These are phyloP conservation scores for Amaranthus hypochondriacus DNA, from an alignment of 148 eudicot genomes.

Conservation along the genomic window DNA sequence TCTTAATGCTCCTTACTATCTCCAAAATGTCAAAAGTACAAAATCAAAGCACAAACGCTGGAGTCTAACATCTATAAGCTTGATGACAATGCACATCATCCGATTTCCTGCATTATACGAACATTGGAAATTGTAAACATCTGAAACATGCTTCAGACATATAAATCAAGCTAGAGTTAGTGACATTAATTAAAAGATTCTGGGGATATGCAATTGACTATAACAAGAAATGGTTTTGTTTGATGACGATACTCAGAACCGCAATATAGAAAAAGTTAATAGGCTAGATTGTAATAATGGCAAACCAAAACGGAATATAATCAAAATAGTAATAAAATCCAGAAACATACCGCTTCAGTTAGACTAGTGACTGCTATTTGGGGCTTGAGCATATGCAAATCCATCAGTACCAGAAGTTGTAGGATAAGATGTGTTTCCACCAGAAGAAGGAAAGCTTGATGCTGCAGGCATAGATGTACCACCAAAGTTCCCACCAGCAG, in stretches of 20 bases:
- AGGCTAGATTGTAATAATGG: neutral
- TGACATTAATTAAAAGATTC: neutral
- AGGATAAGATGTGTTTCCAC: constrained; percentile 31
- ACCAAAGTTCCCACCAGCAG: constrained; percentile 29
- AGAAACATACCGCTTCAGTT: constrained; percentile 9
- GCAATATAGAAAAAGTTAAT: neutral
- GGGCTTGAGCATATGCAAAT: constrained; percentile 28
- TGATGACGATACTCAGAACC: too few relatives aligned
- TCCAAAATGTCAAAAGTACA: neutral
- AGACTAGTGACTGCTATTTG: constrained; percentile 16
- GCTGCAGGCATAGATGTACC: constrained; percentile 27
- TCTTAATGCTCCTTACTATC: neutral
- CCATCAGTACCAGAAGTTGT: constrained; percentile 24
- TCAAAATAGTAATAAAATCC: neutral
- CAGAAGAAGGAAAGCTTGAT: constrained; percentile 25
- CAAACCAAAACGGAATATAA: neutral
- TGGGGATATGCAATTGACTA: neutral
- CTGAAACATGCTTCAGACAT: neutral
- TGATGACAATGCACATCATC: neutral
- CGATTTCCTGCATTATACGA: neutral
- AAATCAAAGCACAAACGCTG: neutral
- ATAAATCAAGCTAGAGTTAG: neutral
- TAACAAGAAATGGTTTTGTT: too few relatives aligned
- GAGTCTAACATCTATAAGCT: neutral
- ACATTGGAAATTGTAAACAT: neutral